phyloP scores from a whole-genome alignment of 352 stramenopile genomes.

The Pythium coloratum region DNA sequence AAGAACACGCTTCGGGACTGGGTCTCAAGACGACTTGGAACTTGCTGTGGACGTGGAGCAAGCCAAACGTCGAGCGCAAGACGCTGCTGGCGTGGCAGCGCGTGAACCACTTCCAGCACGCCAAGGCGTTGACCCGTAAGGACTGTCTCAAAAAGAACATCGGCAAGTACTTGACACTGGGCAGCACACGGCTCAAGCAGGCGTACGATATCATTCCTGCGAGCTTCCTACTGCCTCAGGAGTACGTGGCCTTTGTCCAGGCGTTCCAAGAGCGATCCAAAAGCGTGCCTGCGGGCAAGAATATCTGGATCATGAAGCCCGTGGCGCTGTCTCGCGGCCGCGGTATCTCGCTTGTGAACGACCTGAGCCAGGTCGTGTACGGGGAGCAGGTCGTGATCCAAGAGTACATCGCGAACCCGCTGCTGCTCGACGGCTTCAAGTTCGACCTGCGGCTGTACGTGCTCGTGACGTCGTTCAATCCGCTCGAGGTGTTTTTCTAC shows the following conservation, averaged over 20 bases:
- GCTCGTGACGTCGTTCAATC: constrained; percentile 93
- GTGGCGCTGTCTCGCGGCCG: constrained; percentile 89
- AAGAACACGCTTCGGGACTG: constrained; percentile 72
- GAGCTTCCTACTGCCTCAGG: constrained; percentile 93
- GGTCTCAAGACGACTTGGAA: constrained; percentile 91
- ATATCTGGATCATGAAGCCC: constrained; percentile 96
- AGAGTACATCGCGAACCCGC: constrained; percentile 87
- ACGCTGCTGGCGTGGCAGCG: constrained; percentile 91
- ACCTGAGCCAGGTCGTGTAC: constrained; percentile 89
- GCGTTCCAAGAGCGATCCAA: constrained; percentile 68
- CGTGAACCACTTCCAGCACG: constrained; percentile 94
- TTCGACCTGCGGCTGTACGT: constrained; percentile 93
- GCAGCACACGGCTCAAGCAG: constrained; percentile 45
- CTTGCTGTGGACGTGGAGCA: constrained; percentile 91
- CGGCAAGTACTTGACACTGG: constrained; percentile 57
- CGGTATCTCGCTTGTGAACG: constrained; percentile 92
- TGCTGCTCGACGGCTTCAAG: constrained; percentile 91
- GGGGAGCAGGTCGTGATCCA: constrained; percentile 87
- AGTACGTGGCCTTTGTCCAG: constrained; percentile 90
- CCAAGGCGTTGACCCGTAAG: constrained; percentile 91
- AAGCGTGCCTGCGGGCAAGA: constrained; percentile 40
- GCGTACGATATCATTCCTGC: constrained; percentile 90
- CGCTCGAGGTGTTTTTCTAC: constrained; percentile 93
- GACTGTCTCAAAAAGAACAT: constrained; percentile 92
- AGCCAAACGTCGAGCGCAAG: constrained; percentile 77